Percentiles rank a stretch among this genome's conserved stretches.
phyloP scores from a whole-genome alignment of 2,329 filamentous ascomycete genomes.

The Xylariomycetidae sp. region DNA sequence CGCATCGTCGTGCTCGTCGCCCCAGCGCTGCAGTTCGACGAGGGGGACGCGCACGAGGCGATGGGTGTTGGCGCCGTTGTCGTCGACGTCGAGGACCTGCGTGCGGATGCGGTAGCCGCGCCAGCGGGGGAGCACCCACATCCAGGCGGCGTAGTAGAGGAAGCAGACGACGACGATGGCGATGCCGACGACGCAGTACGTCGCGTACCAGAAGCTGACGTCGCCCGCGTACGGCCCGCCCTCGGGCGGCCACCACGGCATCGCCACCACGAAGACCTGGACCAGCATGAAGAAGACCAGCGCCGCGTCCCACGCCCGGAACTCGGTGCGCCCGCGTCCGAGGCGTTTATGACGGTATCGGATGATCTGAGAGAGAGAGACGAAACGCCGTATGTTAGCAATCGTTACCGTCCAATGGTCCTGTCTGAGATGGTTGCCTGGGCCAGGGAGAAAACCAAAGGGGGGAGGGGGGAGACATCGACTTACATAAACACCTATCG shows the following conservation, averaged over 20 bases:
- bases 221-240: slow-evolving; percentile 56
- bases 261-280: slow-evolving; percentile 59
- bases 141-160: slow-evolving; percentile 56
- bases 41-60: slow-evolving; percentile 50
- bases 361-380: no score
- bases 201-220: slow-evolving; percentile 71
- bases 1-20: slow-evolving; percentile 50
- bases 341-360: slow-evolving; percentile 49
- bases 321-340: slow-evolving; percentile 44
- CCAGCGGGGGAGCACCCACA: slow-evolving; percentile 48
- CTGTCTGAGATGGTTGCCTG: no score
- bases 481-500: slow-evolving; percentile 52
- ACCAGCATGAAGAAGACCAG: slow-evolving; percentile 56
- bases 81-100: slow-evolving; percentile 46
- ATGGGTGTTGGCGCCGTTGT: slow-evolving; percentile 39
- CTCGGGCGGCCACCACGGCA: slow-evolving; percentile 68
- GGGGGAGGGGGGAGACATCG: no score
- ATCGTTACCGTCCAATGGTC: no score
- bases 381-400: no score
- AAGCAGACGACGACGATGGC: slow-evolving; percentile 50
- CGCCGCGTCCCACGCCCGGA: slow-evolving; percentile 54
- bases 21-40: slow-evolving; percentile 50
- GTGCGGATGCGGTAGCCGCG: slow-evolving; percentile 52
- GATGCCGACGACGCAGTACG: slow-evolving; percentile 61
- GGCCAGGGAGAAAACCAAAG: no score